Evolutionary conservation across 345 rosid species (phyloP).

Genomic region (Brassica incana): DNA sequence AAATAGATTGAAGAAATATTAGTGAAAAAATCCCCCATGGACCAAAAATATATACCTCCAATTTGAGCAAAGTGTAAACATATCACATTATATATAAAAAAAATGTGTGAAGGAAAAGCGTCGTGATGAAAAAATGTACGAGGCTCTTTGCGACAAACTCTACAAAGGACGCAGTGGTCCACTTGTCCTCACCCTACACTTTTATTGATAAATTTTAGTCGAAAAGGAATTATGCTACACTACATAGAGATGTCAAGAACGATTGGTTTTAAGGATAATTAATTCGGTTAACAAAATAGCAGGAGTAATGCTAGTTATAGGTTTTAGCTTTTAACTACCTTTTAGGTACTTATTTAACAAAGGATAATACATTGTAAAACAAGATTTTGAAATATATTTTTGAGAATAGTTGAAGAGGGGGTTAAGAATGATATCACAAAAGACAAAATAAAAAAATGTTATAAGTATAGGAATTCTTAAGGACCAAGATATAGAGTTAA

Average conservation of each 20-base stretch:
- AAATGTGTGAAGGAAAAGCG: conserved; percentile 28
- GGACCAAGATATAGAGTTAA: neutral
- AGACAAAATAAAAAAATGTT: neutral
- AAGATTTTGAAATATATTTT: neutral
- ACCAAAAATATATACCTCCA: conserved; percentile 20
- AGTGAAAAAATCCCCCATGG: neutral
- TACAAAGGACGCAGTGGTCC: conserved; percentile 30
- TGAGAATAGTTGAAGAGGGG: neutral
- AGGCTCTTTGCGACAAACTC: conserved; percentile 35
- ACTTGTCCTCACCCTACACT: conserved; percentile 31
- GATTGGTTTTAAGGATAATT: neutral
- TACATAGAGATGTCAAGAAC: neutral
- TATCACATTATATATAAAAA: neutral
- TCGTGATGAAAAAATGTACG: conserved; percentile 8
- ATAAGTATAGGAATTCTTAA: neutral
- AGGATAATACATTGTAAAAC: neutral
- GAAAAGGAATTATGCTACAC: neutral
- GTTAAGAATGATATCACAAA: neutral
- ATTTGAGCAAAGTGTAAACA: conserved; percentile 9
- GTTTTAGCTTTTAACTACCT: neutral
- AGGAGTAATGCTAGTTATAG: neutral
- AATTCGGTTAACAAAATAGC: neutral
- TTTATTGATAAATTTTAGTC: neutral
- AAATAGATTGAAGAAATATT: neutral
- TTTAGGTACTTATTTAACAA: neutral